Conservation (phyloP, 2,329 filamentous ascomycete species). For the Blastomyces percursus region DNA sequence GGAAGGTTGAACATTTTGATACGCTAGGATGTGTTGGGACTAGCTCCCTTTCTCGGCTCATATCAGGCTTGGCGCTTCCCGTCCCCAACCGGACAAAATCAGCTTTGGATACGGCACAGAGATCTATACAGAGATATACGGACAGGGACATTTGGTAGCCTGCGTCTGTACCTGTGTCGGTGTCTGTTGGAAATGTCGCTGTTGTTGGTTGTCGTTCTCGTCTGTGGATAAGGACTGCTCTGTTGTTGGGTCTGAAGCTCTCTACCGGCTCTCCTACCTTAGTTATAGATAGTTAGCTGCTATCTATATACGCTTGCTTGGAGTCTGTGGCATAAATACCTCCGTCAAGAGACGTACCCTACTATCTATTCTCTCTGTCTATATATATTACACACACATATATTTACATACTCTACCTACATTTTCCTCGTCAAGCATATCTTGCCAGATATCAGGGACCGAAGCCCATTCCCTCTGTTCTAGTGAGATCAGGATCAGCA, state of each 20-base stretch:
- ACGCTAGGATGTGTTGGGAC: background rate
- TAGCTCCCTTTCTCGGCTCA: background rate
- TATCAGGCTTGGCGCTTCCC: background rate
- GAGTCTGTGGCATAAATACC: background rate
- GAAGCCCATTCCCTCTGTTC: background rate
- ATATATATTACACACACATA: background rate
- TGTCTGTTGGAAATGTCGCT: background rate
- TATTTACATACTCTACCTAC: background rate
- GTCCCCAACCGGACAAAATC: background rate
- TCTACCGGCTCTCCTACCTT: background rate
- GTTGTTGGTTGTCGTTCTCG: background rate
- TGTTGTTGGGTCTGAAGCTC: background rate
- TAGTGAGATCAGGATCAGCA: background rate
- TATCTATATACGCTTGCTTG: background rate
- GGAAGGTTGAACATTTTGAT: constrained; percentile 2
- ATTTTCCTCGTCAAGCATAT: background rate
- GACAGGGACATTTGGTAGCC: background rate
- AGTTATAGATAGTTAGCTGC: too few species aligned
- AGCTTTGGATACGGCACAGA: background rate
- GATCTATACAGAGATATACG: background rate
- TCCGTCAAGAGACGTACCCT: background rate
- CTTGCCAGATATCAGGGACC: background rate
- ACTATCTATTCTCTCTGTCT: too few species aligned
- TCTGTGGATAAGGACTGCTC: background rate
- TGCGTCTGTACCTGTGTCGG: background rate